A percentile compares a stretch with the other conserved stretches of the same genome.
Conservation (phyloP, 495 filamentous ascomycete species). For the Neurospora sp. region DNA sequence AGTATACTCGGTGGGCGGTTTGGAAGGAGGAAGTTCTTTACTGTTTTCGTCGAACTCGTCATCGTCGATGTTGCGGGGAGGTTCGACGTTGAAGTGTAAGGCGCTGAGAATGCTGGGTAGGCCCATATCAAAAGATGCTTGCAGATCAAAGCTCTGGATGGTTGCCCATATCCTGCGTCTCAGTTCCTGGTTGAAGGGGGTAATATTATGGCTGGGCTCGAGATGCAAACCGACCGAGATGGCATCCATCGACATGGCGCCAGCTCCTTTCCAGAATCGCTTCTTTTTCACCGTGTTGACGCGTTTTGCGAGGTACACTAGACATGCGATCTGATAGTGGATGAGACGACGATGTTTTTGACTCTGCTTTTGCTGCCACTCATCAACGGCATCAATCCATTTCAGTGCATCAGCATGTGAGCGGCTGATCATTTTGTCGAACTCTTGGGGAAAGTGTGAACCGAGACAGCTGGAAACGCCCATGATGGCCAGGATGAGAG, state of each 20-base stretch:
- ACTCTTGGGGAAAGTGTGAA: conserved; percentile 21
- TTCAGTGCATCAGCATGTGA: conserved; percentile 22
- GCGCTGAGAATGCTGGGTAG: conserved; percentile 38
- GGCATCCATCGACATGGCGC: conserved; percentile 45
- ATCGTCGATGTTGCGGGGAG: conserved; percentile 35
- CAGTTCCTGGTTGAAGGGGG: conserved; percentile 53
- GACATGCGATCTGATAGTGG: conserved; percentile 36
- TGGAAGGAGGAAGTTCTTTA: conserved; percentile 25
- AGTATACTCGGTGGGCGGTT: conserved; percentile 26
- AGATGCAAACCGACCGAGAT: conserved; percentile 48
- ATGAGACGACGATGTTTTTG: conserved; percentile 34
- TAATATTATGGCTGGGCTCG: conserved; percentile 33
- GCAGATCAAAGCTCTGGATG: conserved; percentile 50
- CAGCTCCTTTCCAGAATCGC: conserved; percentile 46
- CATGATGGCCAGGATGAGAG: conserved; percentile 33
- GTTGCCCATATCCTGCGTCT: conserved; percentile 55
- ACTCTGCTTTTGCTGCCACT: conserved; percentile 29
- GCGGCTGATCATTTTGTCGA: conserved; percentile 26
- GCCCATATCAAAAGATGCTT: conserved; percentile 49
- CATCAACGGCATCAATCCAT: conserved; percentile 31
- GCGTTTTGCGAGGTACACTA: conserved; percentile 35
- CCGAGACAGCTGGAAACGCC: conserved; percentile 29
- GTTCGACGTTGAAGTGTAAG: conserved; percentile 27
- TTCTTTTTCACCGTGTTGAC: conserved; percentile 39
- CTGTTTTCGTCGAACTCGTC: conserved; percentile 34